Percentiles rank a stretch among this genome's conserved stretches.
phyloP scores from a whole-genome alignment of 768 basidiomycete genomes.

The Boletus sp. region DNA sequence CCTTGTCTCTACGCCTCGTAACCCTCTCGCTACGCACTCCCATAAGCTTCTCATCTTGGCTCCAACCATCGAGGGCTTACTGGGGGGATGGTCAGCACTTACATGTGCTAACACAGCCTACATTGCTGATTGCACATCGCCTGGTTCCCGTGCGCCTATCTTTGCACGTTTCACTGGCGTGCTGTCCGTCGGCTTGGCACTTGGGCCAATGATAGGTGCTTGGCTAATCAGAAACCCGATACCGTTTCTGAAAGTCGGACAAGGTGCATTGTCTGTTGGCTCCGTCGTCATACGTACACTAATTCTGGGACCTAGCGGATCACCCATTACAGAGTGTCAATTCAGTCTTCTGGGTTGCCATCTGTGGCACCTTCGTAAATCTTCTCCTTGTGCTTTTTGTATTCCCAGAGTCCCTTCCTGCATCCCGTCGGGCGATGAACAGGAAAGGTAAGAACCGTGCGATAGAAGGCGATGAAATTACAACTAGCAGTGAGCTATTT shows the following conservation, averaged over 20 bases:
- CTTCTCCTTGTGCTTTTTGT: slow-evolving; percentile 60
- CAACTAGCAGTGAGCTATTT: slow-evolving; percentile 10
- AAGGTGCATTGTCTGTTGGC: slow-evolving; percentile 12
- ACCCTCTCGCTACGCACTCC: slow-evolving; percentile 58
- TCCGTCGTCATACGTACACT: slow-evolving; percentile 6
- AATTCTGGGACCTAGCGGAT: slow-evolving; percentile 14
- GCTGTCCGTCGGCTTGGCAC: slow-evolving; percentile 71
- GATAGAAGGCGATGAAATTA: slow-evolving; percentile 9
- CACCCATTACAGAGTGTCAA: slow-evolving; percentile 41
- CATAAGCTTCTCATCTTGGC: slow-evolving; percentile 76
- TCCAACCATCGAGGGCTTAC: slow-evolving; percentile 74
- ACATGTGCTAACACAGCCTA: slow-evolving; percentile 64
- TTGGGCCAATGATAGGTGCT: slow-evolving; percentile 71
- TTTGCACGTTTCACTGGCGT: slow-evolving; percentile 72
- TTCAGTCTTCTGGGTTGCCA: slow-evolving; percentile 54
- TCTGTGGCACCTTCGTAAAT: slow-evolving; percentile 43
- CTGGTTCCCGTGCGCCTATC: slow-evolving; percentile 72
- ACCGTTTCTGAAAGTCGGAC: slow-evolving; percentile 28
- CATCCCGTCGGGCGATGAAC: slow-evolving; percentile 26
- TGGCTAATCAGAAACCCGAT: slow-evolving; percentile 48
- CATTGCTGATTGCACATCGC: slow-evolving; percentile 79
- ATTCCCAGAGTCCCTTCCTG: slow-evolving; percentile 54
- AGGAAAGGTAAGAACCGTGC: slow-evolving; percentile 33
- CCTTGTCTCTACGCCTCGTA: slow-evolving; percentile 68
- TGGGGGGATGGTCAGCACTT: slow-evolving; percentile 74